Evolutionary conservation across 1,284 basidiomycete genomes (phyloP).

Genomic region (Ceraceosorus bombacis): DNA sequence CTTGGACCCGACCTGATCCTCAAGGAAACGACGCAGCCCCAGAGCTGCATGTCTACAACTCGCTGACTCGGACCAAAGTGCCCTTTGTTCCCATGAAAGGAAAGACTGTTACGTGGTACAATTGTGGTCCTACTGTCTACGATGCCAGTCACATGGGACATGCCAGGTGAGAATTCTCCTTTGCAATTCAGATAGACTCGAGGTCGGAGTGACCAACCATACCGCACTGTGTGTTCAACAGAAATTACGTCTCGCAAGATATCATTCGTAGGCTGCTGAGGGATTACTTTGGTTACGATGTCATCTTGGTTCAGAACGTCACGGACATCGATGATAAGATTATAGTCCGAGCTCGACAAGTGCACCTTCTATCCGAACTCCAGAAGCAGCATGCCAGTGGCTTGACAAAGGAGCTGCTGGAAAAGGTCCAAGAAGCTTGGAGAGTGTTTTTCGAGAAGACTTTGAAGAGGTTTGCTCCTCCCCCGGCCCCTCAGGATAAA

Average conservation of each 20-base stretch:
- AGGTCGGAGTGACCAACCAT: neutral
- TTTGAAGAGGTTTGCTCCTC: conserved; percentile 35
- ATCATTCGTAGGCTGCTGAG: conserved; percentile 83
- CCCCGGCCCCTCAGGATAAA: conserved; percentile 34
- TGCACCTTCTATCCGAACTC: conserved; percentile 56
- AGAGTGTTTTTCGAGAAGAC: conserved; percentile 37
- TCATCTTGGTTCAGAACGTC: conserved; percentile 99
- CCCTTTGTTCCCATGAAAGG: conserved; percentile 70
- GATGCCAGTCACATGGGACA: conserved; percentile 98
- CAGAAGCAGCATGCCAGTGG: conserved; percentile 8
- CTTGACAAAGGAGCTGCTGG: conserved; percentile 28
- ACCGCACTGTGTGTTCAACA: conserved; percentile 42
- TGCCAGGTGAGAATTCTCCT: conserved; percentile 63
- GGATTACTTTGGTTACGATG: conserved; percentile 94
- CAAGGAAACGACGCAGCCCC: conserved; percentile 36
- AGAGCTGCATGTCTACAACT: conserved; percentile 79
- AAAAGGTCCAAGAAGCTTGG: conserved; percentile 35
- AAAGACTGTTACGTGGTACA: conserved; percentile 94
- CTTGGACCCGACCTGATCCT: conserved; percentile 3
- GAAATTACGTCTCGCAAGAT: conserved; percentile 98
- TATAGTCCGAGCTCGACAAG: conserved; percentile 44
- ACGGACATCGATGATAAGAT: conserved; percentile 99
- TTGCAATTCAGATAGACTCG: neutral
- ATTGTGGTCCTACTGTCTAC: conserved; percentile 96
- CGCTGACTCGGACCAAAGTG: conserved; percentile 76